Base-by-base conservation (phyloP, 768 basidiomycete species). In the Lanmaoa rubissima region DNA sequence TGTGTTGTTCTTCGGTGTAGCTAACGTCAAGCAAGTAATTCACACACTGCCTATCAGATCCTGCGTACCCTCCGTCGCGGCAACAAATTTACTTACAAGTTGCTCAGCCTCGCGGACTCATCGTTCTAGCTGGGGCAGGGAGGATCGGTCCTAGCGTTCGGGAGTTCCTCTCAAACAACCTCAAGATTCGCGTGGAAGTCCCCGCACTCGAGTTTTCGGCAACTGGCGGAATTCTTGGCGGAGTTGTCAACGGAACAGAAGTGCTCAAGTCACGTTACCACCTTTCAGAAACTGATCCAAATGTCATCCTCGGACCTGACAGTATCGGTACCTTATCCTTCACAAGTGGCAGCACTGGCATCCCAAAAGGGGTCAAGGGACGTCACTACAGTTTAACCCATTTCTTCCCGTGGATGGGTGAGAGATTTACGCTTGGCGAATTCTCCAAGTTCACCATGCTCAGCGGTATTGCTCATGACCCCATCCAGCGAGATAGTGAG, bases 401-500 rank as follows among this genome's bases (percentile, higher is more conserved):
- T 70, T 99, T 98, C 81, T 98, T 98, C 83, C 95, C 95, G 2
- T 99, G 97, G 97, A 98, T 99, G 97, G 88, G 89, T 21, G 76
- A 92, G 68, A 75, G 86, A 32, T 99, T 98, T 69, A 86, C 82
- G 2, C 74, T 99, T 47, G 76, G 78, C 38, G 78, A 85, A 55
- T 73, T 78, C 32, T 92, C 90, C 59, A 92, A 85, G 72, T 99
- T 97, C 67, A 98, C 97, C 0, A 98, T 99, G 97, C 82, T 99
- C 32, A 95, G 93, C 64, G 97, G 97, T 19, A 99, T 99, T 53
- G 97, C 97, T 13, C 97, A 99, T 67, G 97, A 99, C 74, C 97
- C 97, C 11, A 97, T 99, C 62, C 97, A 99, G 69, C 85, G 97
- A 63, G 97, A 99, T 67, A 99, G 95, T 98, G 58, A 77, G 95